phyloP scores from a whole-genome alignment of 768 basidiomycete species.

The Nevesoporus exiguus region DNA sequence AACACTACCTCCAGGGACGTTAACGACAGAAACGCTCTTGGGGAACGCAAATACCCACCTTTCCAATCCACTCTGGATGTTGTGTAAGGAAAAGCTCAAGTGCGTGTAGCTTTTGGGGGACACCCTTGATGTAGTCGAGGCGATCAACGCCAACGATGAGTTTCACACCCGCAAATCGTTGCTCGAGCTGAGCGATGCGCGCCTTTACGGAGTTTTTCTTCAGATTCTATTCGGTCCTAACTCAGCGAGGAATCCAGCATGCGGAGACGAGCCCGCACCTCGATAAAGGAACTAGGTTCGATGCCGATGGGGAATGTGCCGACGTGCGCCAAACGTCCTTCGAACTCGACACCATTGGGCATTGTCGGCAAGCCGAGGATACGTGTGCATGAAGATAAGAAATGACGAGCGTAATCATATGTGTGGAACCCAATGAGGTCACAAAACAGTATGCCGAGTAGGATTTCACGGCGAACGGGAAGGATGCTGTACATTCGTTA shows the following conservation, averaged over 20 bases:
- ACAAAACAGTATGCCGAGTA: slow-evolving; percentile 93
- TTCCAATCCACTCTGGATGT: slow-evolving; percentile 99
- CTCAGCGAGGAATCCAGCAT: slow-evolving; percentile 1
- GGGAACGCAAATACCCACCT: slow-evolving; percentile 44
- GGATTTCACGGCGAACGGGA: slow-evolving; percentile 94
- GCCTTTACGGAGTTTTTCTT: slow-evolving; percentile 75
- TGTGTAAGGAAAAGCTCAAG: slow-evolving; percentile 95
- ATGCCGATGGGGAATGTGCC: slow-evolving; percentile 99
- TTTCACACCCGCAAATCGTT: slow-evolving; percentile 91
- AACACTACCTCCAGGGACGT: slow-evolving; percentile 69
- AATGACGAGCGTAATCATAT: slow-evolving; percentile 99
- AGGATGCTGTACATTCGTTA: slow-evolving; percentile 62
- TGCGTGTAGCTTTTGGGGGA: slow-evolving; percentile 96
- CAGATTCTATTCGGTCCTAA: slow-evolving; percentile 53
- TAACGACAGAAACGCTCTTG: neutral
- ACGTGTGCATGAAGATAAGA: slow-evolving; percentile 96
- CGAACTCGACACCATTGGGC: slow-evolving; percentile 97
- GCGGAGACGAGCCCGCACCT: slow-evolving; percentile 41
- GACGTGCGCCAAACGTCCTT: slow-evolving; percentile 92
- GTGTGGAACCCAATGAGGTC: slow-evolving; percentile 99
- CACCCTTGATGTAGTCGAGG: slow-evolving; percentile 99
- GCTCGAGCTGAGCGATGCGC: slow-evolving; percentile 78
- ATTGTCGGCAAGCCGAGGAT: slow-evolving; percentile 93
- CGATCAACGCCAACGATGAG: slow-evolving; percentile 98
- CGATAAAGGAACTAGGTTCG: slow-evolving; percentile 87